A percentile compares a stretch with the other conserved stretches of the same genome.
These are phyloP conservation scores for Yueomyces sinensis DNA, from an alignment of 805 yeast species.

Conservation along the genomic window DNA sequence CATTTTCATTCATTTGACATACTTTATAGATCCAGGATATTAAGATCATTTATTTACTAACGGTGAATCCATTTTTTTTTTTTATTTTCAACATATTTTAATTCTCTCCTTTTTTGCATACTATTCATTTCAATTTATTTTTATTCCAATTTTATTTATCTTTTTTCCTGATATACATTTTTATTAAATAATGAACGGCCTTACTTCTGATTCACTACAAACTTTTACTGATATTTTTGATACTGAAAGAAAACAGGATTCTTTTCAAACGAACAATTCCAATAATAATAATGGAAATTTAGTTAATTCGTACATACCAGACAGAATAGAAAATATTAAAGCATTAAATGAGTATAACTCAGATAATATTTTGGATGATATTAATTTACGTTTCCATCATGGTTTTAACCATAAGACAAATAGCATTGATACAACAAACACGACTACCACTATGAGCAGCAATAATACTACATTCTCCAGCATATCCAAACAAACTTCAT, in stretches of 20 bases:
- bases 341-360: conserved; percentile 9
- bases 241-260: conserved; percentile 14
- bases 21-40: too few species aligned
- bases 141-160: too few species aligned
- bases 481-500: not conserved
- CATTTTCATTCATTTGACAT: too few species aligned
- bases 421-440: not conserved
- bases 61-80: too few species aligned
- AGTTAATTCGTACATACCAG: conserved; percentile 4
- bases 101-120: too few species aligned
- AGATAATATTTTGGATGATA: conserved; percentile 12
- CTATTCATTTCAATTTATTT: too few species aligned
- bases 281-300: not conserved
- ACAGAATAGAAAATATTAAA: conserved; percentile 14
- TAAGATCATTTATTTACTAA: too few species aligned
- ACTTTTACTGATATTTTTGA: conserved; percentile 20
- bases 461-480: not conserved
- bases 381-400: not conserved
- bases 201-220: too few species aligned
- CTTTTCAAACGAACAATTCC: not conserved
- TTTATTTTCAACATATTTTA: too few species aligned
- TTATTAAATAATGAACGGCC: too few species aligned
- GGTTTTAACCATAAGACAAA: not conserved
- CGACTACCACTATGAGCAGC: not conserved
- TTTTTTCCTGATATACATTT: too few species aligned